Evolutionary conservation across 345 rosid genomes (phyloP).

Genomic region (Kandelia obovata): DNA sequence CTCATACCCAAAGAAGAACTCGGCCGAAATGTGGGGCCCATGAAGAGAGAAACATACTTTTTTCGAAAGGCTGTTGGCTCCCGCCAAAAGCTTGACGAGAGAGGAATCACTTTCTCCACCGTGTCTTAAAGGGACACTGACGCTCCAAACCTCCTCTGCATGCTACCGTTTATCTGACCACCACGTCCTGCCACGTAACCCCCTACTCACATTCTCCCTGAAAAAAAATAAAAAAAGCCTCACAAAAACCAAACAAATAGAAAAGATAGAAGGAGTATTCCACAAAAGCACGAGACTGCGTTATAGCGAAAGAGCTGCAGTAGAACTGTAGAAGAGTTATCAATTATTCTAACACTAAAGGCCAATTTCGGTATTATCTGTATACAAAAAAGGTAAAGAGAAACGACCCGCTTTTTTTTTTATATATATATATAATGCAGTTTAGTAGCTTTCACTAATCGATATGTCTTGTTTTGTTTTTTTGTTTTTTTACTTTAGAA

Average conservation of each 20-base stretch:
- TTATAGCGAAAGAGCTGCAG: too few relatives aligned
- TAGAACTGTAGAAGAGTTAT: too few relatives aligned
- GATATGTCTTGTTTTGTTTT: background rate
- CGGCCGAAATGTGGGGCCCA: too few relatives aligned
- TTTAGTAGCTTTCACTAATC: background rate
- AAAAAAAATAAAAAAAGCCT: too few relatives aligned
- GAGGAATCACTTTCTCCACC: background rate
- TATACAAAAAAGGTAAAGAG: background rate
- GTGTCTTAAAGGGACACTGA: background rate
- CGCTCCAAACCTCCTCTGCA: background rate
- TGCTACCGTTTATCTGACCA: conserved; percentile 21
- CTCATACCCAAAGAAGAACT: too few relatives aligned
- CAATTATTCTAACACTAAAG: too few relatives aligned
- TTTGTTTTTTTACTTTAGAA: background rate
- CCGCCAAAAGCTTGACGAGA: conserved; percentile 16
- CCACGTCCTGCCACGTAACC: conserved; percentile 23
- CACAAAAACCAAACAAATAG: too few relatives aligned
- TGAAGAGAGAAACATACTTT: too few relatives aligned
- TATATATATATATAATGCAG: background rate
- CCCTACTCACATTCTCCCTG: background rate
- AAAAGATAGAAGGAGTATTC: too few relatives aligned
- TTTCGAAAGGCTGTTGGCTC: conserved; percentile 10
- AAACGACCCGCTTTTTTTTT: background rate
- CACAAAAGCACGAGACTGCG: too few relatives aligned
- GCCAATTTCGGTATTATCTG: background rate